Percentiles rank a stretch among this genome's conserved stretches.
phyloP scores from a whole-genome alignment of 2,329 filamentous ascomycete species.

The Rutstroemia sp. region DNA sequence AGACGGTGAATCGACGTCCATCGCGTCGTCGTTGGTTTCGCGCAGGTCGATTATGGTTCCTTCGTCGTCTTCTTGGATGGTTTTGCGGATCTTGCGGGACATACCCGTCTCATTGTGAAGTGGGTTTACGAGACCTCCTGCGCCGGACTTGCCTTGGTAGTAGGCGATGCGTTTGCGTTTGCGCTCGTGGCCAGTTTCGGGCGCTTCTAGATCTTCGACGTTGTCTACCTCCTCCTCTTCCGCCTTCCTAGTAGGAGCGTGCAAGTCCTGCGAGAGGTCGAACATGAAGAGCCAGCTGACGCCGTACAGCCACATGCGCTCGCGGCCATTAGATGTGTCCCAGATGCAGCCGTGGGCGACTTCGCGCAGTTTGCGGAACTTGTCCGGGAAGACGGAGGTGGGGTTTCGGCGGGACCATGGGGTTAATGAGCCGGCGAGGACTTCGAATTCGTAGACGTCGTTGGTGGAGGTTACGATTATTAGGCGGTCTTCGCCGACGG shows the following conservation, averaged over 20 bases:
- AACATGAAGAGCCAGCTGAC: conserved; percentile 87
- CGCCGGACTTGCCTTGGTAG: conserved; percentile 36
- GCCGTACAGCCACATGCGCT: conserved; percentile 82
- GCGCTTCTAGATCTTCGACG: conserved; percentile 7
- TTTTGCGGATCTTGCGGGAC: conserved; percentile 33
- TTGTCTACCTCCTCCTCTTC: conserved; percentile 17
- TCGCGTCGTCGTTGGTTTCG: neutral
- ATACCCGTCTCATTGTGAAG: conserved; percentile 19
- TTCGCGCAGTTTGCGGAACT: conserved; percentile 70
- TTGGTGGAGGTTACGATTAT: conserved; percentile 57
- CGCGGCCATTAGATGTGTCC: conserved; percentile 53
- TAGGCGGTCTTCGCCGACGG: conserved; percentile 46
- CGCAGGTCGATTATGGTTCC: conserved; percentile 30
- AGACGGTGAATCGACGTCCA: neutral
- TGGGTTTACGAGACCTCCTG: conserved; percentile 42
- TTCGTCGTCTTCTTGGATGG: conserved; percentile 33
- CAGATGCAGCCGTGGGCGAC: conserved; percentile 78
- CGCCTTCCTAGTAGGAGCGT: neutral
- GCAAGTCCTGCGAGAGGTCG: conserved; percentile 63
- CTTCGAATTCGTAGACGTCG: conserved; percentile 71
- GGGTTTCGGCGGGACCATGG: conserved; percentile 84
- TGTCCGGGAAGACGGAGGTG: conserved; percentile 62
- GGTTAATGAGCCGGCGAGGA: conserved; percentile 67
- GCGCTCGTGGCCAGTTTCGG: neutral
- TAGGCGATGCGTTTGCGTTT: conserved; percentile 1